A percentile compares a stretch with the other conserved stretches of the same genome.
phyloP scores from a whole-genome alignment of 768 basidiomycete species.

The Albatrellus ellisii region DNA sequence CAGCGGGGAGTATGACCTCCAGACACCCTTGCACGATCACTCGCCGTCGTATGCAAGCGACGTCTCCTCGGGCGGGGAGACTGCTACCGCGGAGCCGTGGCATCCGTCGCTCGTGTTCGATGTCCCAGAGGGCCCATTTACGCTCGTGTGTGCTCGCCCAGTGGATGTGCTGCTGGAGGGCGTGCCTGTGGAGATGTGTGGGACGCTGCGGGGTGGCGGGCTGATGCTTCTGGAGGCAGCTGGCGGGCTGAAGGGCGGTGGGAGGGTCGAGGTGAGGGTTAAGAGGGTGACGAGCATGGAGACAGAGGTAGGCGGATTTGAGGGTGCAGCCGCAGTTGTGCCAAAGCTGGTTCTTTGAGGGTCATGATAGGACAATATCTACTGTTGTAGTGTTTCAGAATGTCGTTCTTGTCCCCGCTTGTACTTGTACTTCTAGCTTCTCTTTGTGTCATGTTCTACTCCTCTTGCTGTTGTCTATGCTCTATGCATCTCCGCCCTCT shows the following conservation, averaged over 20 bases:
- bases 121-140: constrained; percentile 10
- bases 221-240: constrained; percentile 6
- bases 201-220: constrained; percentile 3
- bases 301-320: background rate
- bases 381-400: no score
- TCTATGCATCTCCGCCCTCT: no score
- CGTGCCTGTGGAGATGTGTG: constrained; percentile 6
- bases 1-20: background rate
- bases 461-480: no score
- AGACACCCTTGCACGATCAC: background rate
- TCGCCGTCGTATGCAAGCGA: background rate
- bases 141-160: constrained; percentile 2
- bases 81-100: background rate
- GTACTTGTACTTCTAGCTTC: no score
- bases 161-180: constrained; percentile 8
- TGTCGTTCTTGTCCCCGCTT: no score
- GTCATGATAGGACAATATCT: no score
- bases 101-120: constrained; percentile 3
- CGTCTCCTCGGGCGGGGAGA: background rate
- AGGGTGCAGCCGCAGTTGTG: background rate
- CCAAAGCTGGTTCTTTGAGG: no score
- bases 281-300: background rate
- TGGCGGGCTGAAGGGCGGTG: constrained; percentile 8
- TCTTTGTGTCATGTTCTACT: no score
- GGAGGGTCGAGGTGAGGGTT: background rate